phyloP scores from a whole-genome alignment of 2,329 filamentous ascomycete species.

The Xylariales sp. region DNA sequence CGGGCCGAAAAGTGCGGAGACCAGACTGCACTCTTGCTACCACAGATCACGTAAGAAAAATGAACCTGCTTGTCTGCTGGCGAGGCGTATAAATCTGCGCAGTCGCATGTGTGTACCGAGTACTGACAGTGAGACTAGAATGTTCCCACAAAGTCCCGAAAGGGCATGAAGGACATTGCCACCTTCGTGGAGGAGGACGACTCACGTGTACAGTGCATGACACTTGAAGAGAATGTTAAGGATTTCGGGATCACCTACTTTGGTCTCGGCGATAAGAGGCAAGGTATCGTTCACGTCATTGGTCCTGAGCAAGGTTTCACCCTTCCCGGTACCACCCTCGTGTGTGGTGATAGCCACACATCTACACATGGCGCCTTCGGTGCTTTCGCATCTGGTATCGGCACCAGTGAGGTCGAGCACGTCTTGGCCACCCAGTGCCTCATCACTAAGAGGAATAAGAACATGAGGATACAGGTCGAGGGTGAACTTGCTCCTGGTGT shows the following conservation, averaged over 20 bases:
- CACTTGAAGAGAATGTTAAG: constrained; percentile 95
- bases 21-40: constrained; percentile 96
- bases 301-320: constrained; percentile 99
- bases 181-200: constrained; percentile 94
- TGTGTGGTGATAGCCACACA: constrained; percentile 97
- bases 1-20: constrained; percentile 79
- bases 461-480: constrained; percentile 96
- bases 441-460: constrained; percentile 93
- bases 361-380: constrained; percentile 98
- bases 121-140: too few relatives aligned
- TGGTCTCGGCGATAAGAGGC: constrained; percentile 89
- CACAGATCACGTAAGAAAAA: constrained; percentile 79
- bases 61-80: too few relatives aligned
- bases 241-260: constrained; percentile 97
- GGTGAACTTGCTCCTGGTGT: constrained; percentile 87
- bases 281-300: constrained; percentile 98
- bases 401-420: constrained; percentile 97
- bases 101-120: too few relatives aligned
- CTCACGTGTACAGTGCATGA: constrained; percentile 88
- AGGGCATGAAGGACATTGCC: constrained; percentile 88
- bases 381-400: constrained; percentile 91
- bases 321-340: constrained; percentile 90
- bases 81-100: too few relatives aligned
- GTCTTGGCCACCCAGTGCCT: constrained; percentile 94
- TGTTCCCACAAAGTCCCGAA: constrained; percentile 85